Conservation (phyloP, 805 yeast species). For the Middelhovenomyces tepae region DNA sequence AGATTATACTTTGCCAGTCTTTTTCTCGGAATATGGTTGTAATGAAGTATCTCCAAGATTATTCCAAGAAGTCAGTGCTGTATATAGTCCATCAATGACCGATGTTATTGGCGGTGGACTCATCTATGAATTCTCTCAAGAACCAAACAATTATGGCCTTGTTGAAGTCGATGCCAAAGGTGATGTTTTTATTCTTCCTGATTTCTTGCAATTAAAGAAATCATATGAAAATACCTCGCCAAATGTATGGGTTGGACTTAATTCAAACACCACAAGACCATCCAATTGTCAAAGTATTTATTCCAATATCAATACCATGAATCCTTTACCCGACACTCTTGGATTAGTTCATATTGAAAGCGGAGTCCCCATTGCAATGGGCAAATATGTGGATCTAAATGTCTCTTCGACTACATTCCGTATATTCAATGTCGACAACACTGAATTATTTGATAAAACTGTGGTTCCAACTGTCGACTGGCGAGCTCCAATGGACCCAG, state of each 20-base stretch:
- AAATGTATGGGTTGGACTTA: slow-evolving; percentile 7
- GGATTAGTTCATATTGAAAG: neutral
- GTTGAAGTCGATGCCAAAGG: slow-evolving; percentile 44
- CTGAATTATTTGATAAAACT: neutral
- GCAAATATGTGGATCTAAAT: slow-evolving; percentile 1
- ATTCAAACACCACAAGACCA: slow-evolving; percentile 9
- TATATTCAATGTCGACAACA: neutral
- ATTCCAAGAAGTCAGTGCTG: slow-evolving; percentile 65
- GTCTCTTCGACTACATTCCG: neutral
- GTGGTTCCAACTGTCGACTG: neutral
- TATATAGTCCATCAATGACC: slow-evolving; percentile 66
- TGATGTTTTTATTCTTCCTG: slow-evolving; percentile 36
- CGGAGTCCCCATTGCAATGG: neutral
- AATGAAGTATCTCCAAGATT: slow-evolving; percentile 69
- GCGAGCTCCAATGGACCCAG: slow-evolving; percentile 2
- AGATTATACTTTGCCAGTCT: slow-evolving; percentile 64
- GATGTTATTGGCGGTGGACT: slow-evolving; percentile 77
- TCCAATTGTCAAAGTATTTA: slow-evolving; percentile 7
- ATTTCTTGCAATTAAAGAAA: slow-evolving; percentile 42
- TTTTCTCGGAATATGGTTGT: slow-evolving; percentile 90
- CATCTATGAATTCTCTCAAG: slow-evolving; percentile 74
- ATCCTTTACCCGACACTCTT: slow-evolving; percentile 6
- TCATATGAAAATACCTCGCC: slow-evolving; percentile 4
- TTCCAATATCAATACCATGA: slow-evolving; percentile 11
- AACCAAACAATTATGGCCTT: slow-evolving; percentile 69